Percentiles rank a stretch among this genome's conserved stretches.
Conservation (phyloP, 768 basidiomycete genomes). For the Calocera cornea region DNA sequence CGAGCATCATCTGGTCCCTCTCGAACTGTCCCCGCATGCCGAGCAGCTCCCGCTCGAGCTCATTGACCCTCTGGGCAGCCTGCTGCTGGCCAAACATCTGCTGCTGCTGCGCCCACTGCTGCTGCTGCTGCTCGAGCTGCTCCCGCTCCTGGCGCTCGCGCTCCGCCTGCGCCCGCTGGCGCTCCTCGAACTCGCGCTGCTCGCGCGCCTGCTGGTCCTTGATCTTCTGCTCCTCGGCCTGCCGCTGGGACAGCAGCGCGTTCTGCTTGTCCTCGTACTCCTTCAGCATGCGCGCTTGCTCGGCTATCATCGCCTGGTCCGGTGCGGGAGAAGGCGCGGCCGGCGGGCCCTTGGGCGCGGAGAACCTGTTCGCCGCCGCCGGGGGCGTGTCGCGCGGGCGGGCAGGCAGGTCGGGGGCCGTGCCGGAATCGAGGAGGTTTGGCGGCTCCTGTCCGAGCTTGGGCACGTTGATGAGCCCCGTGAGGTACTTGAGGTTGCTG, state of each 20-base stretch:
- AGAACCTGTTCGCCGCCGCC: slow-evolving; percentile 33
- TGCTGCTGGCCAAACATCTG: slow-evolving; percentile 45
- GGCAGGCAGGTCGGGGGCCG: slow-evolving; percentile 73
- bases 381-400: slow-evolving; percentile 48
- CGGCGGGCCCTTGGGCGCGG: slow-evolving; percentile 50
- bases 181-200: slow-evolving; percentile 77
- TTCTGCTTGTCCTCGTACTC: slow-evolving; percentile 93
- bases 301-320: slow-evolving; percentile 57
- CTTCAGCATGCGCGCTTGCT: slow-evolving; percentile 88
- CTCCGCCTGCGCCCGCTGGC: slow-evolving; percentile 78
- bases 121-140: slow-evolving; percentile 40
- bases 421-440: slow-evolving; percentile 72
- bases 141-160: slow-evolving; percentile 80
- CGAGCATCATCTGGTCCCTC: slow-evolving; percentile 90
- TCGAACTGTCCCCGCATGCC: slow-evolving; percentile 95
- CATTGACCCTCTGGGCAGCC: slow-evolving; percentile 56
- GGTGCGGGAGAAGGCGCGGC: slow-evolving; percentile 47
- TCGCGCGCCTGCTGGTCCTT: slow-evolving; percentile 64
- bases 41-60: slow-evolving; percentile 80
- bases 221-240: slow-evolving; percentile 70
- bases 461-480: slow-evolving; percentile 94
- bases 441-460: slow-evolving; percentile 97
- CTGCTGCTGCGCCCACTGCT: slow-evolving; percentile 71
- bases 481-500: slow-evolving; percentile 94
- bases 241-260: slow-evolving; percentile 66